Evolutionary conservation across 371 early-diverging fungal genomes (phyloP), one percentile per base, ranked within the genome.

Genomic region (Mortierella sp.): DNA sequence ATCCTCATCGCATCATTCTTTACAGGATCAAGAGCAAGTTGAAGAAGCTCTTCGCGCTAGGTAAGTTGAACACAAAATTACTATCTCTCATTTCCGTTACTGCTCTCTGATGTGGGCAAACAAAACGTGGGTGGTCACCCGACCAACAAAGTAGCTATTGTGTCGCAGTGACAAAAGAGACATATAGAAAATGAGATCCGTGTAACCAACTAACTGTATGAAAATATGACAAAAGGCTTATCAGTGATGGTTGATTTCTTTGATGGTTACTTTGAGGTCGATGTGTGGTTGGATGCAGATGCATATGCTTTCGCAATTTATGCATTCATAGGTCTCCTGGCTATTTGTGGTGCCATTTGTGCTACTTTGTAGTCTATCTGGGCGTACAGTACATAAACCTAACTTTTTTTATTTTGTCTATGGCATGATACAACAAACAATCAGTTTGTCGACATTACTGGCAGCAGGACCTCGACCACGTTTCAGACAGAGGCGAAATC

Each of bases 41-140:
- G 81, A 83, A 54, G 83, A 83, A n/a, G 83, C 83, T n/a, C 73
- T 83, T 43, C 83, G 83, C 9, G 83, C 83, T n/a, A 83, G 83
- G 83, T 83, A 73, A 63, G 24, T 0, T 32, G 16, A 49, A 49
- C 16, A 47, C 49, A 49, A 20, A 18, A 49, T 16, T 16, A 49
- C 11, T 16, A 49, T 16, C 0, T 35, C n/a, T 60, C 39, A 20
- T 60, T 60, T 52, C 52, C 22, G 20, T 57, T 57, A 28, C 30
- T 57, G 12, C 18, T 57, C 30, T 57, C 30, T 57, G 10, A 57
- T 16, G 9, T 30, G 57, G 11, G 18, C 3, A 57, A 55, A 37
- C 40, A 26, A 64, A 39, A 55, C 24, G 14, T 16, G 47, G 20
- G 55, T n/a, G 66, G 68, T 68, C 68, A 68, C 22, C 52, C 37